Evolutionary conservation across 2,329 filamentous ascomycete genomes (phyloP), one percentile per base, ranked within the genome.

Genomic region (Aspergillus sergii): DNA sequence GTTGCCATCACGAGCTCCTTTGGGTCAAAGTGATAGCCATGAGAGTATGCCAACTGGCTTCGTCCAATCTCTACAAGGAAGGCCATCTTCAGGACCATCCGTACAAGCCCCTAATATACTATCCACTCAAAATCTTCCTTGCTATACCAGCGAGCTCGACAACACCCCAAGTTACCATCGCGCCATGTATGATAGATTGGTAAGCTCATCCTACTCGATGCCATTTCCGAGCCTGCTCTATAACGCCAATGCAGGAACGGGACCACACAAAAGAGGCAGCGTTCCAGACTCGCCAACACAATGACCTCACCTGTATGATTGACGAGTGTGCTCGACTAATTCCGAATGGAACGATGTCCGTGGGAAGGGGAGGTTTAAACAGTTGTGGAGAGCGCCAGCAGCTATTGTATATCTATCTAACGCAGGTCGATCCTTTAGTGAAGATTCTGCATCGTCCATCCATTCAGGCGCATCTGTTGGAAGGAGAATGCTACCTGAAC

Each of bases 381-480:
- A 36, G 14, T 57, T 28, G 2, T 26, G 12, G 43, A 61, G 23
- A 7, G 23, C n/a, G 36, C 58, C 65, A 19, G 61, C 63, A 36
- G 60, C 62, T 21, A 50, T 28, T 26, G 14, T 19, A 51, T 8
- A 66, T 74, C 9, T 76, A 69, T 54, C 26, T 75, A 10, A 55
- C 56, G 1, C 71, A 71, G 30, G 70, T 76, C 12, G 72, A 76
- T 59, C 75, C 74, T 7, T 53, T 75, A 4, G 73, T 76, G 57
- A 75, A 75, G 54, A 68, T 76, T 14, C 43, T 76, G 6, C 74
- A 76, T 60, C 62, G 69, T 11, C 73, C 74, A 8, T 71, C 72
- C 8, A 58, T 76, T 28, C 58, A 68, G 32, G 68, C 66, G 2
- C 72, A 67, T 26, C 57, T 76, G 21, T 57, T 64, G 1, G 67